phyloP scores from a whole-genome alignment of 305 asterid species.

The Stenogyne calaminthoides region DNA sequence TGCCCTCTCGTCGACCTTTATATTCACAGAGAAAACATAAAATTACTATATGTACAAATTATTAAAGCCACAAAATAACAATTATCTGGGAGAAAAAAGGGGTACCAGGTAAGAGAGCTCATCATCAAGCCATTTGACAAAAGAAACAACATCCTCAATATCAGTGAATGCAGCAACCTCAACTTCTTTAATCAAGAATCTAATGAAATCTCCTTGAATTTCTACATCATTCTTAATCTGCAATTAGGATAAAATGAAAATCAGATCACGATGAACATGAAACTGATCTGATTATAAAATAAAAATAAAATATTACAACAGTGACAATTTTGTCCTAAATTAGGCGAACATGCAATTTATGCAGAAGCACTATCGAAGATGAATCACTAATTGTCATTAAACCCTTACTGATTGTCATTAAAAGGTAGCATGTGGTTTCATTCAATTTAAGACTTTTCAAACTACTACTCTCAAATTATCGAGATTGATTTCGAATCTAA shows the following conservation, averaged over 20 bases:
- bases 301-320: neutral
- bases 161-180: constrained; percentile 86
- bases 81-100: neutral
- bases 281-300: neutral
- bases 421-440: constrained; percentile 41
- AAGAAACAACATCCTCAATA: constrained; percentile 93
- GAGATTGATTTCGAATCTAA: constrained; percentile 59
- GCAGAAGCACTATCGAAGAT: constrained; percentile 20
- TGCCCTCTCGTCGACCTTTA: constrained; percentile 96
- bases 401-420: constrained; percentile 35
- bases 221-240: constrained; percentile 97
- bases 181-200: constrained; percentile 92
- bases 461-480: constrained; percentile 29
- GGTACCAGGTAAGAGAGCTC: constrained; percentile 92
- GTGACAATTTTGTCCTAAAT: constrained; percentile 2
- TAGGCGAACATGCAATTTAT: neutral
- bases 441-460: constrained; percentile 38
- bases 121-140: constrained; percentile 98
- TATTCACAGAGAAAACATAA: neutral
- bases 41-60: neutral
- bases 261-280: constrained; percentile 3
- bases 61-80: neutral
- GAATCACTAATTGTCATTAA: constrained; percentile 39
- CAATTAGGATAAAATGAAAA: constrained; percentile 25
- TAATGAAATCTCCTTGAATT: constrained; percentile 94